Percentiles rank a stretch among this genome's conserved stretches.
These are phyloP conservation scores for Rhodamnia rubescens DNA, from an alignment of 345 rosid species.

Conservation along the genomic window DNA sequence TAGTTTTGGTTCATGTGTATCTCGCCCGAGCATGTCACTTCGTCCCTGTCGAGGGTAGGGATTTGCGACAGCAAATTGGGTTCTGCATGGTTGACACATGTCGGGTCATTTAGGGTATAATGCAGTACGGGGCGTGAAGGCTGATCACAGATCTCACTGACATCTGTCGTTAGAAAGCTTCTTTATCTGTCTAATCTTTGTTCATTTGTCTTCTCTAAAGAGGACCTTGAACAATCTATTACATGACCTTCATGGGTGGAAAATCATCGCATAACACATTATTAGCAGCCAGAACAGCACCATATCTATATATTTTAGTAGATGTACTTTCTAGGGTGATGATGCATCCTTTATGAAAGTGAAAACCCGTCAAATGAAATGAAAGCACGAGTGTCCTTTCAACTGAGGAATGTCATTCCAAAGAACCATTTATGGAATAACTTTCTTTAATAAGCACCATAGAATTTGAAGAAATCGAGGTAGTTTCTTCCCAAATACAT, in stretches of 20 bases:
- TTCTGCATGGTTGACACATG: constrained; percentile 1
- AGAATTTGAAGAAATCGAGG: not conserved
- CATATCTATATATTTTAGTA: not conserved
- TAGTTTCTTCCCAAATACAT: not conserved
- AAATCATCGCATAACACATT: not conserved
- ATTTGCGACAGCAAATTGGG: not conserved
- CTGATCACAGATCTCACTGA: not conserved
- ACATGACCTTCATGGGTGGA: not conserved
- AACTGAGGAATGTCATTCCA: not conserved
- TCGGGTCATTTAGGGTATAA: not conserved
- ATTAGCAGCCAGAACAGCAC: not conserved
- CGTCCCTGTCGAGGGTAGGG: not conserved
- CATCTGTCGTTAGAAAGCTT: not conserved
- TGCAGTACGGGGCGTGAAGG: not conserved
- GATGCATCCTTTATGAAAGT: not conserved
- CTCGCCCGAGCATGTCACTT: not conserved
- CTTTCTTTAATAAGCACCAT: not conserved
- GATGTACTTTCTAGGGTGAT: not conserved
- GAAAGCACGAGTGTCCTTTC: not conserved
- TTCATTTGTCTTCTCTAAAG: not conserved
- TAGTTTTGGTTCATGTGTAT: not conserved
- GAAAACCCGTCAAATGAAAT: not conserved
- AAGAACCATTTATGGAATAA: not conserved
- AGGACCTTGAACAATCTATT: not conserved
- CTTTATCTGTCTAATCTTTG: not conserved